Conservation (phyloP, 352 stramenopile species). For the Globisporangium takayamanum region DNA sequence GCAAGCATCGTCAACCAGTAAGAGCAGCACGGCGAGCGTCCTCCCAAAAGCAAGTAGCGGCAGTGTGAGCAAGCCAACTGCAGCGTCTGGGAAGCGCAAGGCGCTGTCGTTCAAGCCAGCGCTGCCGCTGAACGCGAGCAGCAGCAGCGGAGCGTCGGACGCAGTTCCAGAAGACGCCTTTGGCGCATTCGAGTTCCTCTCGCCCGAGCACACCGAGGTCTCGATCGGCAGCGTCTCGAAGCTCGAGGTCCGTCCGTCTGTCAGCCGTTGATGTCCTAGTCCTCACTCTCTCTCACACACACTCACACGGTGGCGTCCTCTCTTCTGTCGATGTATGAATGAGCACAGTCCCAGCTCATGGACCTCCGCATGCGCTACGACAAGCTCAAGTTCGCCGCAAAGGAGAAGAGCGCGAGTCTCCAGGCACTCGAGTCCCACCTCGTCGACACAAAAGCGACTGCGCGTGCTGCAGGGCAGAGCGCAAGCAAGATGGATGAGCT, state of each 20-base stretch:
- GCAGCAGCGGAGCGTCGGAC: constrained; percentile 6
- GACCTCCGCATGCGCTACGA: constrained; percentile 70
- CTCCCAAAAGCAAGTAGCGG: neutral
- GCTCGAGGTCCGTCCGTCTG: constrained; percentile 30
- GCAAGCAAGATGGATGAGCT: constrained; percentile 53
- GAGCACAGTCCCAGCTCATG: constrained; percentile 37
- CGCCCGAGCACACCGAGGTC: constrained; percentile 40
- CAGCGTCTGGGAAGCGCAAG: constrained; percentile 10
- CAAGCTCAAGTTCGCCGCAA: constrained; percentile 59
- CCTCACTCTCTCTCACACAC: neutral
- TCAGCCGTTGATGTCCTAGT: neutral
- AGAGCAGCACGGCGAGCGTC: neutral
- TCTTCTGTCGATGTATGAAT: neutral
- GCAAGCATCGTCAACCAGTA: neutral
- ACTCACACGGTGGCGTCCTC: too few species aligned
- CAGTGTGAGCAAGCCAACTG: constrained; percentile 7
- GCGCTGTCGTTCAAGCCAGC: neutral
- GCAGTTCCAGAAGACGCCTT: constrained; percentile 28
- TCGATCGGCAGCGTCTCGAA: constrained; percentile 49
- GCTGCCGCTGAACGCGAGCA: constrained; percentile 4
- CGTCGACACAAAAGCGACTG: constrained; percentile 40
- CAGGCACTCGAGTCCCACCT: constrained; percentile 53
- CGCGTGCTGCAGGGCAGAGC: constrained; percentile 35
- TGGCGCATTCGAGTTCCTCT: constrained; percentile 63
- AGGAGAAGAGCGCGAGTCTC: constrained; percentile 46